Evolutionary conservation across 208 protist species (phyloP).

Genomic region (Strigomonas culicis): DNA sequence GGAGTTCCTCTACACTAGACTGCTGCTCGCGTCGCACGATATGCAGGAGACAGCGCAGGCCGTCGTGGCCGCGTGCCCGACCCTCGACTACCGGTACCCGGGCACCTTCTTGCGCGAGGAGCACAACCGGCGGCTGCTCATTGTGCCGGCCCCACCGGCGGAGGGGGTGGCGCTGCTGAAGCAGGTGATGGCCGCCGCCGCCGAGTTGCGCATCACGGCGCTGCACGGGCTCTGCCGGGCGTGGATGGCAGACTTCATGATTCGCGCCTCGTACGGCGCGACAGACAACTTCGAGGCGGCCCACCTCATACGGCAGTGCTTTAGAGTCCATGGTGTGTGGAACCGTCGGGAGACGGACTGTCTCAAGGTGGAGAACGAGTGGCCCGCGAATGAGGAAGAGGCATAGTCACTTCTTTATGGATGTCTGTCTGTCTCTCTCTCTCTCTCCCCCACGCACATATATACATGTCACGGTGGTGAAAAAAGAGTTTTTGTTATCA

Average conservation of each 20-base stretch:
- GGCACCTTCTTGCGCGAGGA: slow-evolving; percentile 27
- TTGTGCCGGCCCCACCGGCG: slow-evolving; percentile 23
- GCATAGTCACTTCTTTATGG: too few species aligned
- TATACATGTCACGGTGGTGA: too few species aligned
- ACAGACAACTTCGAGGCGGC: slow-evolving; percentile 69
- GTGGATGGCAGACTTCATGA: slow-evolving; percentile 68
- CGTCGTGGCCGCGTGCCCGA: slow-evolving; percentile 31
- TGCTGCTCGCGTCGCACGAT: slow-evolving; percentile 41
- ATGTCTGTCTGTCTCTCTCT: too few species aligned
- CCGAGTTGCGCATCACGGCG: slow-evolving; percentile 43
- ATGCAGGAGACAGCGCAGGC: slow-evolving; percentile 16
- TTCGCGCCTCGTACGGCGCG: slow-evolving; percentile 52
- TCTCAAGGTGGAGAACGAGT: slow-evolving; percentile 84
- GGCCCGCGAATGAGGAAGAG: slow-evolving; percentile 72
- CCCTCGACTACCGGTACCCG: slow-evolving; percentile 49
- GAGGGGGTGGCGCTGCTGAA: slow-evolving; percentile 34
- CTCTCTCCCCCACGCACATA: too few species aligned
- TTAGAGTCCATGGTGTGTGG: slow-evolving; percentile 64
- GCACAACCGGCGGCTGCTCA: slow-evolving; percentile 17
- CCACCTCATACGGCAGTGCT: slow-evolving; percentile 61
- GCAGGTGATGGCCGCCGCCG: slow-evolving; percentile 37
- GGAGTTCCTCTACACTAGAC: slow-evolving; percentile 53
- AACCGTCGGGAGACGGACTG: slow-evolving; percentile 58
- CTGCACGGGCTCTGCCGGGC: slow-evolving; percentile 56
- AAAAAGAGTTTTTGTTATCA: too few species aligned